These are phyloP conservation scores for Lepraria neglecta DNA, from an alignment of 495 filamentous ascomycete genomes.

Conservation along the genomic window DNA sequence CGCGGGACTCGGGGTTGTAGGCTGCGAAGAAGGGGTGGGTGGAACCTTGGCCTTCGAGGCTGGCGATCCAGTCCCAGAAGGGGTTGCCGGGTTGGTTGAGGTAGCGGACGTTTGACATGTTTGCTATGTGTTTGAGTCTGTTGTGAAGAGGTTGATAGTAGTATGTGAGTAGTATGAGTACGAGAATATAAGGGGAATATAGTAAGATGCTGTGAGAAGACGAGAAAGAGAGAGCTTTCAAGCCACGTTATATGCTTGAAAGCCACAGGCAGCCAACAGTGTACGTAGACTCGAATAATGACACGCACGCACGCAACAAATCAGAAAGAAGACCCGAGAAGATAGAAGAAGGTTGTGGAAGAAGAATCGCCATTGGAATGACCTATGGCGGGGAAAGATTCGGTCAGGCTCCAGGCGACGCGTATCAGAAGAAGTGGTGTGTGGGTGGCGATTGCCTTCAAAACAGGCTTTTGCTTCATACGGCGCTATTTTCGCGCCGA, in stretches of 20 bases:
- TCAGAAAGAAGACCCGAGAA: slow-evolving; percentile 17
- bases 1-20: slow-evolving; percentile 26
- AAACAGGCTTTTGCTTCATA: too few relatives aligned
- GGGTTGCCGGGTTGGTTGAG: slow-evolving; percentile 34
- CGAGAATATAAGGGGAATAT: slow-evolving; percentile 1
- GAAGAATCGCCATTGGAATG: not conserved
- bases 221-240: slow-evolving; percentile 13
- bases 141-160: not conserved
- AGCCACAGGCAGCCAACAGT: slow-evolving; percentile 24
- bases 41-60: slow-evolving; percentile 28
- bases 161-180: not conserved
- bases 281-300: slow-evolving; percentile 22
- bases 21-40: slow-evolving; percentile 39
- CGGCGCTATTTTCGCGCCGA: too few relatives aligned
- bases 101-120: slow-evolving; percentile 30
- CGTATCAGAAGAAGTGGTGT: not conserved
- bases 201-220: slow-evolving; percentile 15
- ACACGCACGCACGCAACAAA: slow-evolving; percentile 7
- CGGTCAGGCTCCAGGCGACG: slow-evolving; percentile 17
- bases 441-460: too few relatives aligned
- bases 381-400: slow-evolving; percentile 6
- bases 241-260: slow-evolving; percentile 26
- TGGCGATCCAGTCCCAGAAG: slow-evolving; percentile 36
- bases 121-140: not conserved
- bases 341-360: slow-evolving; percentile 15